Evolutionary conservation across 371 early-diverging fungal species (phyloP), one percentile per base, ranked within the genome.

Genomic region (Thermomucor indicae-seudaticae): DNA sequence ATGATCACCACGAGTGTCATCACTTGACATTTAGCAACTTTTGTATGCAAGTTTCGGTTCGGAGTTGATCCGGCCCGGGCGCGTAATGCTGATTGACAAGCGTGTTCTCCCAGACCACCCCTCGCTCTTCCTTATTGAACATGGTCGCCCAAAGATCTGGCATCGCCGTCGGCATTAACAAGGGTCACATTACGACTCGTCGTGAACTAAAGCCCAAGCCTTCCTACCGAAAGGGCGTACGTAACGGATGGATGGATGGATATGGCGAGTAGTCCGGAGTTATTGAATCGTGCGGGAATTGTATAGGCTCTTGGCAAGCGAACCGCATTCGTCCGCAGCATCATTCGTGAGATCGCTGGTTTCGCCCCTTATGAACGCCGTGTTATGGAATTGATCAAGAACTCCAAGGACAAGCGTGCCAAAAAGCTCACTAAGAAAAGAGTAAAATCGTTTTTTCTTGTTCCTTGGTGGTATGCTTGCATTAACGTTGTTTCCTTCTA

Each of bases 341-440:
- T 97, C 60, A 76, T 97, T 71, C 95, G 98, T 67, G 99, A 98
- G 80, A 97, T 98, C 39, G 86, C 85, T 59, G 99, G 99, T 54
- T 97, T 90, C 67, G 93, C 99, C 51, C 99, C 99, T 57, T 98
- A 97, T 72, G 99, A 98, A 81, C 91, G 91, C 69, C 91, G 98
- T 73, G 89, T 97, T 64, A 95, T 98, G 95, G 98, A 98, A 85
- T 85, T 98, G 91, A 81, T 98, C 77, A 96, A 95, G 90, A 97
- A 97, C 93, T 91, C 92, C 83, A 95, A 92, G 82, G 99, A 98
- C 79, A 98, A 98, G 96, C 91, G 99, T 74, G 99, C 99, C 61
- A 90, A 93, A 79, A 93, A 93, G 88, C 88, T 98, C 55, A 94
- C 96, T 68, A 98, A 98, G 91, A 88, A 86, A 84, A 90, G 95